phyloP scores from a whole-genome alignment of 257 asterid genomes.

The Solanum chiquidenum region DNA sequence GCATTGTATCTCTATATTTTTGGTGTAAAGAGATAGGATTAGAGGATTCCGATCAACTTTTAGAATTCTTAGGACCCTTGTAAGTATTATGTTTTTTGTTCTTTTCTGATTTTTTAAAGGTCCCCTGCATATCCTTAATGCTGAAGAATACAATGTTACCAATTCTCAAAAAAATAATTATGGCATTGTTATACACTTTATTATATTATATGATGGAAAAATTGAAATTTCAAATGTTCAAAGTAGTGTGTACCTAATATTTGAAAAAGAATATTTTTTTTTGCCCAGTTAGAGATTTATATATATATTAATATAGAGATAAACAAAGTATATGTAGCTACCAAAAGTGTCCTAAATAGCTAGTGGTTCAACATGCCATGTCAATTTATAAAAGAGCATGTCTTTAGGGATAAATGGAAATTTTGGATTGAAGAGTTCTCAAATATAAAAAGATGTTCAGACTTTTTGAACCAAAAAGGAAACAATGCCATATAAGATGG shows the following conservation, averaged over 20 bases:
- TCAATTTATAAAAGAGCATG: background rate
- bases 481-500: background rate
- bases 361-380: background rate
- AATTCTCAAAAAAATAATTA: background rate
- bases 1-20: background rate
- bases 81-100: background rate
- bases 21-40: background rate
- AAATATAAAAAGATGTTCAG: background rate
- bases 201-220: background rate
- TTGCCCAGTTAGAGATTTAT: background rate
- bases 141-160: background rate
- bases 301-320: background rate
- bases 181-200: background rate
- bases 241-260: background rate
- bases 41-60: background rate
- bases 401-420: background rate
- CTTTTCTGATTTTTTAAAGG: background rate
- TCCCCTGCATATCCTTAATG: background rate
- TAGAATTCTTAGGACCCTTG: background rate
- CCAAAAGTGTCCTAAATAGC: background rate
- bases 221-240: background rate
- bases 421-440: background rate
- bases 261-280: background rate
- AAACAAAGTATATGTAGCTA: background rate
- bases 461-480: background rate